phyloP scores from a whole-genome alignment of 129 eudicot genomes.

The Flaveria sonorensis region DNA sequence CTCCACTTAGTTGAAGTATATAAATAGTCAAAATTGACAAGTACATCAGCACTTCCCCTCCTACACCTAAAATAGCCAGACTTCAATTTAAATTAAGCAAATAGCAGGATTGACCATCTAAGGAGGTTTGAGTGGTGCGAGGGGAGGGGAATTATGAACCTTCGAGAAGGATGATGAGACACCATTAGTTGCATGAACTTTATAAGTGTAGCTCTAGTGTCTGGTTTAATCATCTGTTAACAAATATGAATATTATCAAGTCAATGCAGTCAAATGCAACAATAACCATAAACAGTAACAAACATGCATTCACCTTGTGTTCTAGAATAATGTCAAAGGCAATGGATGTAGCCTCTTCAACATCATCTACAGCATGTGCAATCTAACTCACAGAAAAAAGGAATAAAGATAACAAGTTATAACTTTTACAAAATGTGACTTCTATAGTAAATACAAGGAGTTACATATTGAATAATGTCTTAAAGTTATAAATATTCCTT shows the following conservation, averaged over 20 bases:
- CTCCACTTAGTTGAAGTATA: conserved; percentile 46
- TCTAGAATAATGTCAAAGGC: conserved; percentile 77
- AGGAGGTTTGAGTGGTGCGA: neutral
- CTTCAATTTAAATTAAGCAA: conserved; percentile 10
- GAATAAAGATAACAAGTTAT: neutral
- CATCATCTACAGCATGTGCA: conserved; percentile 77
- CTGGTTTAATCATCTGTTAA: conserved; percentile 75
- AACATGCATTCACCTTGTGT: conserved; percentile 59
- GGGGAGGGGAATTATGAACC: conserved; percentile 41
- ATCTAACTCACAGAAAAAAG: conserved; percentile 42
- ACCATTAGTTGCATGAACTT: conserved; percentile 79
- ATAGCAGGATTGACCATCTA: neutral
- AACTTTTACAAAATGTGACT: conserved; percentile 11
- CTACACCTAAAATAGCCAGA: conserved; percentile 63
- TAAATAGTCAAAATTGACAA: conserved; percentile 75
- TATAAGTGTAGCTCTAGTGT: conserved; percentile 65
- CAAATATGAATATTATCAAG: conserved; percentile 7
- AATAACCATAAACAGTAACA: conserved; percentile 24
- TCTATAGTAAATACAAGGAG: conserved; percentile 1
- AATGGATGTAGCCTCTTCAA: conserved; percentile 83
- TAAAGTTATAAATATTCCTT: neutral
- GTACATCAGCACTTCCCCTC: conserved; percentile 82
- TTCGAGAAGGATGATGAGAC: conserved; percentile 86
- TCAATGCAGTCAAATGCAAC: neutral
- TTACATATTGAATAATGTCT: conserved; percentile 9